A percentile compares a stretch with the other conserved stretches of the same genome.
Evolutionary conservation across 805 yeast genomes (phyloP).

Genomic region (Metschnikowia peoriensis): DNA sequence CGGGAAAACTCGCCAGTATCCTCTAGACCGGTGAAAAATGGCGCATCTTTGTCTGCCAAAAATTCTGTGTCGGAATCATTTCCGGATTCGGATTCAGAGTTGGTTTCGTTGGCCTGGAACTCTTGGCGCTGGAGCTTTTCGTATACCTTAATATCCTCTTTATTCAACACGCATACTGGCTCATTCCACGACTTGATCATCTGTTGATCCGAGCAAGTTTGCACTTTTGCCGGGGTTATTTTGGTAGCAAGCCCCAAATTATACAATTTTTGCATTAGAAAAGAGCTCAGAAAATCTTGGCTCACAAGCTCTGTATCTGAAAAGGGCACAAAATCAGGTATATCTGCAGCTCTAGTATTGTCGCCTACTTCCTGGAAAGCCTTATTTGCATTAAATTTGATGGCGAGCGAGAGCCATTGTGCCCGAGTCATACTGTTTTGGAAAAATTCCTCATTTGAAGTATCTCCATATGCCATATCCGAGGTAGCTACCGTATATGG

Average conservation of each 20-base stretch:
- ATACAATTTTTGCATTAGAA: constrained; percentile 1
- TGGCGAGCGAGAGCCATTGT: constrained; percentile 7
- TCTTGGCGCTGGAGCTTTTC: neutral
- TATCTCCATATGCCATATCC: neutral
- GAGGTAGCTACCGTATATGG: constrained; percentile 6
- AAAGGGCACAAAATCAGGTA: neutral
- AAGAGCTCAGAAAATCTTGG: constrained; percentile 4
- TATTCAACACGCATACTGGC: constrained; percentile 1
- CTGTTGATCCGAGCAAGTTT: neutral
- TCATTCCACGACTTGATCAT: neutral
- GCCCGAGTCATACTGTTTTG: constrained; percentile 1
- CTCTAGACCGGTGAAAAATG: constrained; percentile 6
- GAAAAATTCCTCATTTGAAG: neutral
- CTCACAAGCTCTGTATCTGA: neutral
- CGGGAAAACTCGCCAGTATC: constrained; percentile 3
- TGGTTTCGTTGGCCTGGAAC: neutral
- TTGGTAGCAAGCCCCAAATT: neutral
- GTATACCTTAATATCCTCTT: neutral
- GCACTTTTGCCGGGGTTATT: neutral
- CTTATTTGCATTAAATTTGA: constrained; percentile 4
- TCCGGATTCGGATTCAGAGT: neutral
- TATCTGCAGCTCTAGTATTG: neutral
- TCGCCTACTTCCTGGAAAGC: constrained; percentile 1
- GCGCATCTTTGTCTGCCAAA: neutral
- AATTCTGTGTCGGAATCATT: neutral